Percentiles rank a stretch among this genome's conserved stretches.
Conservation (phyloP, 495 filamentous ascomycete genomes). For the Aspergillus wentii region DNA sequence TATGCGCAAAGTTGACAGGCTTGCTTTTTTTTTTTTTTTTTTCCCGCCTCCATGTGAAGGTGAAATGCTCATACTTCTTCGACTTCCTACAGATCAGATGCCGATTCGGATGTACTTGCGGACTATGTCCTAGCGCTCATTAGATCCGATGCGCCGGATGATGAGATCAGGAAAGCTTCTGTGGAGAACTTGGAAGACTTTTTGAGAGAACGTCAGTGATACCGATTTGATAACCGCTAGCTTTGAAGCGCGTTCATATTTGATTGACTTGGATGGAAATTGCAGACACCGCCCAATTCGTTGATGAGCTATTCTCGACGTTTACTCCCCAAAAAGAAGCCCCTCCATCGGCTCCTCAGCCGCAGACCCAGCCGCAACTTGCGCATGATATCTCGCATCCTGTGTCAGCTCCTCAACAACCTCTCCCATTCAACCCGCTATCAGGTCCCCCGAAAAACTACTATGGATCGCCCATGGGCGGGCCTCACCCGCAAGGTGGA, state of each 20-base stretch:
- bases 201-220: constrained; percentile 65
- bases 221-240: no score
- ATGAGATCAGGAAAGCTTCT: constrained; percentile 67
- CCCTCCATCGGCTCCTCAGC: constrained; percentile 21
- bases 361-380: constrained; percentile 52
- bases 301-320: constrained; percentile 76
- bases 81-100: constrained; percentile 73
- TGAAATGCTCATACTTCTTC: constrained; percentile 1
- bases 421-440: constrained; percentile 30
- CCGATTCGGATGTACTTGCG: constrained; percentile 89
- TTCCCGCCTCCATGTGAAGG: neutral
- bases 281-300: constrained; percentile 67
- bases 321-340: constrained; percentile 54
- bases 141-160: constrained; percentile 69
- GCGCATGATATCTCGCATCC: constrained; percentile 31
- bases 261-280: constrained; percentile 8
- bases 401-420: constrained; percentile 14
- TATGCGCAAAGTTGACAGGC: no score
- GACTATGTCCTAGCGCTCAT: constrained; percentile 95
- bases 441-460: constrained; percentile 25
- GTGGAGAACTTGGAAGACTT: constrained; percentile 83
- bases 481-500: constrained; percentile 11
- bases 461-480: constrained; percentile 15
- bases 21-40: neutral
- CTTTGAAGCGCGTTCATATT: no score